Base-by-base conservation (phyloP, 306 rosid genomes). In the Ziziphus jujuba region DNA sequence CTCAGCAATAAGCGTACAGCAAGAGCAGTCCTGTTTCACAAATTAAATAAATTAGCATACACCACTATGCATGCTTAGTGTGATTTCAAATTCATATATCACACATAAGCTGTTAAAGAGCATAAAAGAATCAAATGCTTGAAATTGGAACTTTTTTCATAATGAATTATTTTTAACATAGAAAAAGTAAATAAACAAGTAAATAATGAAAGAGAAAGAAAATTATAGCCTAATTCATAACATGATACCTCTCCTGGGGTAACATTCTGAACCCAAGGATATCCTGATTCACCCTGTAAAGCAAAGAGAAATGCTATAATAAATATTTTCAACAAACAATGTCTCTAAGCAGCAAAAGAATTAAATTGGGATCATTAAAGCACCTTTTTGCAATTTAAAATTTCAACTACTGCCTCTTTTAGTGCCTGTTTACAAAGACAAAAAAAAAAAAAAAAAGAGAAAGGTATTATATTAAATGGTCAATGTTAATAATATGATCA, bases 331-430 rank as follows among this genome's bases (percentile, higher is more conserved):
- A 40, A 47, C 47, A 35, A 11, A 75, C 67, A 24, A 55, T 59
- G 12, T 63, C 44, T 55, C 17, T 44, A 74, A 48, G 62, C 20
- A 65, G 50, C 55, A 40, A 44, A 59, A n/a, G 54, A 67, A 40
- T 28, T 38, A 68, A 40, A 64, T 3, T 59, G 52, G 61, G 66
- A 11, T 8, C 17, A 58, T 13, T 64, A 67, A 28, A 65, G 71
- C 64, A 91, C 98, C 96, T 89, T 83, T 63, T 50, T 72, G 82
- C 85, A 69, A 73, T 85, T 84, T 69, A 92, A 89, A 70, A 77
- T 78, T 79, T 92, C 96, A 72, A 84, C 81, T 61, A 89, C 90
- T 0, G 87, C 87, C 4, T 79, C 87, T 80, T 85, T 87, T 57
- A 89, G 58, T 72, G 84, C 85, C 85, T 89, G 95, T 51, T 55